Evolutionary conservation across 805 yeast genomes (phyloP), one percentile per base, ranked within the genome.

Genomic region (Ogataea nonfermentans): DNA sequence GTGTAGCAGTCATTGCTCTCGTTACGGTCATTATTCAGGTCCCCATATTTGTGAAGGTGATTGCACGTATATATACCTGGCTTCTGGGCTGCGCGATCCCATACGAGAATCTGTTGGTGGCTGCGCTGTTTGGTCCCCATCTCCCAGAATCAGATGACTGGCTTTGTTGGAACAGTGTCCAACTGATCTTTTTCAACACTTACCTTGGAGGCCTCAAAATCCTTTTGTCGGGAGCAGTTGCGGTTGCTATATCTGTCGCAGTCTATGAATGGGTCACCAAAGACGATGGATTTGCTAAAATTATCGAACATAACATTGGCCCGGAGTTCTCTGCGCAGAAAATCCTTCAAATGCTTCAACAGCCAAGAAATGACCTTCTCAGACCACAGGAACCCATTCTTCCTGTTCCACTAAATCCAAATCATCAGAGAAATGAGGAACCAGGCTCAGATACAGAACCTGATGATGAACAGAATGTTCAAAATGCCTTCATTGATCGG

Each of bases 261-360:
- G 49, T 59, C 14, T 84, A 81, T 55, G 89, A 83, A 49, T 79
- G 84, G 78, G 82, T 84, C 11, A 75, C 77, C 1, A 66, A 79
- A 39, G 95, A 84, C 56, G 78, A 79, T 33, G 88, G 87, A 0
- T 82, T 81, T 56, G 59, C 66, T 20, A 78, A 76, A 53, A 68
- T 82, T 56, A 64, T 84, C 12, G 57, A 71, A 37, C 76, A 69
- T 46, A 74, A 72, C 43, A 74, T 84, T 32, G 93, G 93, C 2
- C 71, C 65, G 33, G 78, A 71, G 45, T 72, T 74, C 28, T 59
- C 68, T 35, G 61, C 71, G 10, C 66, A 62, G 41, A 59, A 68
- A 44, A 11, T 48, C 2, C 41, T 46, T 17, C 44, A 46, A 19
- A 22, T 48, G 41, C 31, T 48, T 9, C 50, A 42, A 24, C 49